These are phyloP conservation scores for Blumeriella jaapii DNA, from an alignment of 2,329 filamentous ascomycete species.

Conservation along the genomic window DNA sequence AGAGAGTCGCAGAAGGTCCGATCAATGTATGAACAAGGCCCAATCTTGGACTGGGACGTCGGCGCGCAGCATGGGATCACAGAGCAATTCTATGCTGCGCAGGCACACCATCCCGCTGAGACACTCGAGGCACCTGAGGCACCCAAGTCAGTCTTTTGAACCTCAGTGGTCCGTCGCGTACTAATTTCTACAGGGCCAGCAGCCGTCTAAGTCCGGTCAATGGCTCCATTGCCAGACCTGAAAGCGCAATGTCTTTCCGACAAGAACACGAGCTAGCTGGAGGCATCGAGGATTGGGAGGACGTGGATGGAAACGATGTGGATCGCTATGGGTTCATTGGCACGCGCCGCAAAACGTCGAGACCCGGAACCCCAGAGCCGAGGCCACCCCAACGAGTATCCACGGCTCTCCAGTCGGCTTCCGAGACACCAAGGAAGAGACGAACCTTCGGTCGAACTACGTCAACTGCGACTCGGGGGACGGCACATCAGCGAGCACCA, in stretches of 20 bases:
- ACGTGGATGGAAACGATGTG: slow-evolving; percentile 47
- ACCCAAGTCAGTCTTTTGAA: slow-evolving; percentile 1
- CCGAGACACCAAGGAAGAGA: slow-evolving; percentile 23
- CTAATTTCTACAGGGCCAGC: slow-evolving; percentile 16
- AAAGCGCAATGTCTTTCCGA: slow-evolving; percentile 19
- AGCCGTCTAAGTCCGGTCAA: slow-evolving; percentile 14
- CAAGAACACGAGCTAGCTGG: slow-evolving; percentile 40
- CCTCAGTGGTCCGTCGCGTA: neutral
- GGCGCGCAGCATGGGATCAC: slow-evolving; percentile 12
- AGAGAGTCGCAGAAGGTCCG: slow-evolving; percentile 28
- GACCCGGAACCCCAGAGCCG: slow-evolving; percentile 29
- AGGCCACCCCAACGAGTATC: slow-evolving; percentile 25
- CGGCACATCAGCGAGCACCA: slow-evolving; percentile 29
- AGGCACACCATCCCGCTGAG: neutral
- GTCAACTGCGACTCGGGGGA: slow-evolving; percentile 17
- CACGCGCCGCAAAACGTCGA: slow-evolving; percentile 29
- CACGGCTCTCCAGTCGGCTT: slow-evolving; percentile 24
- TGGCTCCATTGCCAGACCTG: slow-evolving; percentile 11
- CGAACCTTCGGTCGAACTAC: slow-evolving; percentile 22
- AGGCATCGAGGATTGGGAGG: slow-evolving; percentile 56
- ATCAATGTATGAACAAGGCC: slow-evolving; percentile 26
- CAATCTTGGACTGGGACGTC: slow-evolving; percentile 20
- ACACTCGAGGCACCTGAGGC: neutral
- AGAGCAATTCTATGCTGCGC: neutral
- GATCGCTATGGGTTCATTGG: slow-evolving; percentile 60